These are phyloP conservation scores for Camelina hispida DNA, from an alignment of 345 rosid species.

Conservation along the genomic window DNA sequence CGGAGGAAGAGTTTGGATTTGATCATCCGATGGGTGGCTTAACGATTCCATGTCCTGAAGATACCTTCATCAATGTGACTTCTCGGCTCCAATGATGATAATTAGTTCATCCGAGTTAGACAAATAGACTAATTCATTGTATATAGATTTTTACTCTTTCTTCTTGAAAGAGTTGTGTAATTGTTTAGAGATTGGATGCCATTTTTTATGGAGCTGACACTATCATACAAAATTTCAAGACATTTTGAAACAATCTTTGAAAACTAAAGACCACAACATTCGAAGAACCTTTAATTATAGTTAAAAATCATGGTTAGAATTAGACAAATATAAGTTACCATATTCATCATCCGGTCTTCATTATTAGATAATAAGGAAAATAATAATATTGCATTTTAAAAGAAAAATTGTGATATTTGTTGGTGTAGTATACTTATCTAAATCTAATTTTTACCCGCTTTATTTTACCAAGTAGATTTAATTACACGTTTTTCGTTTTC, in stretches of 20 bases:
- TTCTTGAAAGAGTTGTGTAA: conserved; percentile 21
- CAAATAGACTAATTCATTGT: conserved; percentile 30
- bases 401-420: too few relatives aligned
- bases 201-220: conserved; percentile 8
- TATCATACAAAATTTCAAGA: neutral
- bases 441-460: too few relatives aligned
- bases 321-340: too few relatives aligned
- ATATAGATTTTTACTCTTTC: conserved; percentile 3
- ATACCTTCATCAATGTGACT: conserved; percentile 49
- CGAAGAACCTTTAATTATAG: neutral
- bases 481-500: too few relatives aligned
- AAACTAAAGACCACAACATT: neutral
- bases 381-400: too few relatives aligned
- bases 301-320: too few relatives aligned
- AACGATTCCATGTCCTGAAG: conserved; percentile 59
- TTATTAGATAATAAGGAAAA: too few relatives aligned
- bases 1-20: conserved; percentile 61
- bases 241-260: neutral
- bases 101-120: conserved; percentile 13
- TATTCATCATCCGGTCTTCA: too few relatives aligned
- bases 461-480: too few relatives aligned
- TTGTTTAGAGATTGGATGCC: neutral
- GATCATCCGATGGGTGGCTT: conserved; percentile 62
- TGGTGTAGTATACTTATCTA: too few relatives aligned
- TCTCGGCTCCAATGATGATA: conserved; percentile 39